These are phyloP conservation scores for Solanum hybrid DNA, from an alignment of 305 asterid genomes.

Conservation along the genomic window DNA sequence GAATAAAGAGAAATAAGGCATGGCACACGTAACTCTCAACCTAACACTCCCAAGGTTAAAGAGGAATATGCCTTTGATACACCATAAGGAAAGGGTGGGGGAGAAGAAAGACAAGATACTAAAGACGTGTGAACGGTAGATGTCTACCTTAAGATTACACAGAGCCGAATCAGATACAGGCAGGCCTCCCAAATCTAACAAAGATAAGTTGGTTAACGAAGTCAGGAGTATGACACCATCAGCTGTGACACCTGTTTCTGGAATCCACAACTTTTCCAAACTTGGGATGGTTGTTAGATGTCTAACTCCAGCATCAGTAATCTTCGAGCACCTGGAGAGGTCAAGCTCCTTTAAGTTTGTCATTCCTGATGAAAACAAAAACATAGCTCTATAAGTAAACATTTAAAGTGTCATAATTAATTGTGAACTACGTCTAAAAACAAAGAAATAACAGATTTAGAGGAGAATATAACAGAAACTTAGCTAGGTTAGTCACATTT, in stretches of 20 bases:
- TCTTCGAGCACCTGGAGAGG: constrained; percentile 75
- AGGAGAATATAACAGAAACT: neutral
- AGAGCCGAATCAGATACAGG: constrained; percentile 66
- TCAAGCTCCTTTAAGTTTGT: constrained; percentile 59
- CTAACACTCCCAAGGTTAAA: neutral
- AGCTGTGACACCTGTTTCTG: constrained; percentile 75
- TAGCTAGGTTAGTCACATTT: neutral
- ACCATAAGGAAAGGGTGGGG: neutral
- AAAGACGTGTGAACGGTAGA: neutral
- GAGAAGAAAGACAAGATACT: constrained; percentile 1
- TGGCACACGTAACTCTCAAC: neutral
- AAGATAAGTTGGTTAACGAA: constrained; percentile 44
- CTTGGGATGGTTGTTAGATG: constrained; percentile 58
- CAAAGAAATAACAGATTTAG: neutral
- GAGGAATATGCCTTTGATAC: neutral
- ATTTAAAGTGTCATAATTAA: neutral
- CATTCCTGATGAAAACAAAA: constrained; percentile 51
- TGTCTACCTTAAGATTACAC: constrained; percentile 60
- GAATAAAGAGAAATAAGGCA: neutral
- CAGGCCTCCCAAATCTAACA: constrained; percentile 84
- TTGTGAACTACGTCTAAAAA: neutral
- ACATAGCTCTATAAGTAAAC: neutral
- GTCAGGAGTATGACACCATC: constrained; percentile 54
- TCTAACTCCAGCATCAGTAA: constrained; percentile 65
- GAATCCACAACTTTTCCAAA: constrained; percentile 67